Evolutionary conservation across 306 rosid species (phyloP), one percentile per base, ranked within the genome.

Genomic region (Rosa chinensis): DNA sequence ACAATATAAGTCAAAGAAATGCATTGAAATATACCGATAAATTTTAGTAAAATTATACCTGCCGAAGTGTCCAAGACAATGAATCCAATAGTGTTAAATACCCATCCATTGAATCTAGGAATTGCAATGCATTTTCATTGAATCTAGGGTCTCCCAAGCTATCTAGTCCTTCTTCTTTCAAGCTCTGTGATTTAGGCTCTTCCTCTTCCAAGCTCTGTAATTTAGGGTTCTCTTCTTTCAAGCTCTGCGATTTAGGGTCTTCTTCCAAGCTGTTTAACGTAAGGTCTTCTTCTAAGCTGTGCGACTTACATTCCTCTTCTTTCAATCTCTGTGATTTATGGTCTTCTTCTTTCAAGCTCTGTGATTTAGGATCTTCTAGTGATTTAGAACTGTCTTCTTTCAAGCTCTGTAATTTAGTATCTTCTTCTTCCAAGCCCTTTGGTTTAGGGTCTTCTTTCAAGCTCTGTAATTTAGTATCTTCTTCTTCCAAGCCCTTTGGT

Each of bases 41-140:
- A 72, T 18, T 50, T 1, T 4, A 47, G 32, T 10, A 4, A 1
- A 59, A 47, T 10, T 63, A 64, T 76, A 94, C 97, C 92, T 91
- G 94, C 73, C 92, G 84, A 39, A 95, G 97, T 32, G 91, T 85
- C 56, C 86, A 80, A 44, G 98, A 92, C 48, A 92, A 63, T 0
- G 89, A 84, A 80, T 91, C 88, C 6, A 85, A 6, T 12, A 88
- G 85, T 73, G 85, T 79, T 21, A 95, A 74, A 78, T 91, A 91
- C 76, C 66, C 82, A 73, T 95, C 86, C 79, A 80, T 28, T 4
- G 97, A 92, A 84, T 95, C 98, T 77, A 92, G 81, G 58, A 91
- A 91, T 45, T 87, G 92, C 85, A 92, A 81, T 4, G 83, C 89
- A 43, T 82, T 82, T 66, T 82, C 79, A 45, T 62, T 47, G 32